phyloP scores from a whole-genome alignment of 164 flowering plant species.

The Vitis rotundifolia region DNA sequence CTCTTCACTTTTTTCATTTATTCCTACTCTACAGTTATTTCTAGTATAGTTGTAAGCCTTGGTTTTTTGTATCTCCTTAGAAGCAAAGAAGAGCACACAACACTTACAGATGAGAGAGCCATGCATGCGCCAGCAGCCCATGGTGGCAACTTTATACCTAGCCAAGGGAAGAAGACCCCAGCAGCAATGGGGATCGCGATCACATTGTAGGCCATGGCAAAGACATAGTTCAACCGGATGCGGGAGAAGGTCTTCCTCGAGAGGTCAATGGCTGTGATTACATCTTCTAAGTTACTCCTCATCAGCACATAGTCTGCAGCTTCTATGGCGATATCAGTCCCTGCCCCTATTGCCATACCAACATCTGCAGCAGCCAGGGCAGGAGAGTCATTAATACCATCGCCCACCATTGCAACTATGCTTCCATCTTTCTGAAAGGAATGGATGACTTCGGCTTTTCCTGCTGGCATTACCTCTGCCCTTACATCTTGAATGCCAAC shows the following conservation, averaged over 20 bases:
- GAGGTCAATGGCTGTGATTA: constrained; percentile 91
- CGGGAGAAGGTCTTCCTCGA: constrained; percentile 87
- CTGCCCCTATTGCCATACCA: constrained; percentile 99
- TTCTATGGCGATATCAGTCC: constrained; percentile 97
- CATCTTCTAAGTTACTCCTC: constrained; percentile 92
- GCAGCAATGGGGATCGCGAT: constrained; percentile 95
- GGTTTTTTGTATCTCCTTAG: constrained; percentile 86
- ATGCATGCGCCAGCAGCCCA: constrained; percentile 99
- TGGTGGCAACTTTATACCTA: constrained; percentile 73
- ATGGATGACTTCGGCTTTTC: constrained; percentile 82
- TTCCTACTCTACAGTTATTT: constrained; percentile 76
- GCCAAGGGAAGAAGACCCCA: constrained; percentile 73
- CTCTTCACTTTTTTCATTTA: background rate
- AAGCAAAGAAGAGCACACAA: constrained; percentile 96
- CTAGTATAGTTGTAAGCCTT: constrained; percentile 81
- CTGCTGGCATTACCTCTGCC: constrained; percentile 95
- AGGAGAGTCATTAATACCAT: constrained; percentile 97
- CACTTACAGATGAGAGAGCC: constrained; percentile 96
- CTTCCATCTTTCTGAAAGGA: constrained; percentile 78
- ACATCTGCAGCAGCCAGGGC: constrained; percentile 98
- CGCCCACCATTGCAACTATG: constrained; percentile 96
- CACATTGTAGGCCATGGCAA: constrained; percentile 94
- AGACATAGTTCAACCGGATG: constrained; percentile 75
- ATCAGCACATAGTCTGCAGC: constrained; percentile 96
- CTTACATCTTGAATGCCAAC: constrained; percentile 83